Evolutionary conservation across 1,284 basidiomycete genomes (phyloP).

Genomic region (Lentinus polychrous): DNA sequence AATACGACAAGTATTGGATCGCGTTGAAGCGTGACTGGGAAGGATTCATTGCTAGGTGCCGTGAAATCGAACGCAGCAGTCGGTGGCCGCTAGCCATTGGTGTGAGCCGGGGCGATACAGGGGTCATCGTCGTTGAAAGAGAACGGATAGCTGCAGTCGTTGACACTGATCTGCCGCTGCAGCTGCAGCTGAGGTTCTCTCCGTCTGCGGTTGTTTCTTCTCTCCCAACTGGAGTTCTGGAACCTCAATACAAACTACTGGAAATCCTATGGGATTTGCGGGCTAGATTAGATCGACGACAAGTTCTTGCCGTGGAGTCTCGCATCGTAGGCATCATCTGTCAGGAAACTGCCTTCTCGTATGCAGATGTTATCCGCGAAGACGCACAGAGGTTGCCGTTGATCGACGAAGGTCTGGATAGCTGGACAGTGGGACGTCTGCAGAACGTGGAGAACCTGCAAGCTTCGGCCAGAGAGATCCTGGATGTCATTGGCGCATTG

Average conservation of each 20-base stretch:
- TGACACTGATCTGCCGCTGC: slow-evolving; percentile 61
- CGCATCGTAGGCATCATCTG: slow-evolving; percentile 56
- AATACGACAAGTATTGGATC: slow-evolving; percentile 76
- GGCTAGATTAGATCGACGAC: slow-evolving; percentile 46
- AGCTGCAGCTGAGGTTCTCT: slow-evolving; percentile 42
- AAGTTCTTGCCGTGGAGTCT: slow-evolving; percentile 49
- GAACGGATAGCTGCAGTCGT: slow-evolving; percentile 67
- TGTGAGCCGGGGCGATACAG: slow-evolving; percentile 37
- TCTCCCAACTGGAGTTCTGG: slow-evolving; percentile 19
- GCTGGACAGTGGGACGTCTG: slow-evolving; percentile 55
- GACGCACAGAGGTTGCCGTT: slow-evolving; percentile 47
- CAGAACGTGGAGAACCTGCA: slow-evolving; percentile 50
- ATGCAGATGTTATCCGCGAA: slow-evolving; percentile 67
- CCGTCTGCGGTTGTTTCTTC: slow-evolving; percentile 20
- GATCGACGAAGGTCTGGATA: slow-evolving; percentile 50
- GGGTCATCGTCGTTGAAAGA: slow-evolving; percentile 66
- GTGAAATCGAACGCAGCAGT: slow-evolving; percentile 79
- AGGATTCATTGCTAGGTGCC: slow-evolving; percentile 82
- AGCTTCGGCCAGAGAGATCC: slow-evolving; percentile 42
- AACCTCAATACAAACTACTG: slow-evolving; percentile 46
- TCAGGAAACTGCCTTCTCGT: slow-evolving; percentile 69
- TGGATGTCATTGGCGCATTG: slow-evolving; percentile 65
- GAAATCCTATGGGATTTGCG: slow-evolving; percentile 55
- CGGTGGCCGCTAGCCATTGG: slow-evolving; percentile 77
- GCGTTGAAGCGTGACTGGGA: slow-evolving; percentile 89